Evolutionary conservation across 2,329 filamentous ascomycete genomes (phyloP).

Genomic region (Monilinia fructigena): DNA sequence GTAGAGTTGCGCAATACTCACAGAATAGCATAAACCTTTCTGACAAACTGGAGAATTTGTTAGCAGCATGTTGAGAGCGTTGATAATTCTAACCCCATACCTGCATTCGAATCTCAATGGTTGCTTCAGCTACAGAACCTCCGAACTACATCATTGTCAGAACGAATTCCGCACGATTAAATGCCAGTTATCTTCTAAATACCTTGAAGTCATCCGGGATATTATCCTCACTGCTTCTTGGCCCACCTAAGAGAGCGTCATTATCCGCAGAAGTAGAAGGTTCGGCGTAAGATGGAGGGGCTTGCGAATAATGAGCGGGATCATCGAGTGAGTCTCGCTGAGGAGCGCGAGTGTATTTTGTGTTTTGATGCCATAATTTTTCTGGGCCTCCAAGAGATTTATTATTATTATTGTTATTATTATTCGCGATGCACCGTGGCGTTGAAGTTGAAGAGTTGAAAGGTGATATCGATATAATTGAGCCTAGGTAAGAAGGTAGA

Average conservation of each 20-base stretch:
- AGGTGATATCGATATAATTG: neutral
- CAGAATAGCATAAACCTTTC: conserved; percentile 97
- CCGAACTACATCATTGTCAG: conserved; percentile 63
- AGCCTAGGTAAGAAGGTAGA: neutral
- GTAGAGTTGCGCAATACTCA: conserved; percentile 42
- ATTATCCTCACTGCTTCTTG: conserved; percentile 83
- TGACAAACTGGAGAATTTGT: conserved; percentile 68
- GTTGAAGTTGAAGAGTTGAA: neutral
- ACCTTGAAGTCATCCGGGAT: conserved; percentile 97
- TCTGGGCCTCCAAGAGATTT: neutral
- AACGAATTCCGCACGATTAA: conserved; percentile 1
- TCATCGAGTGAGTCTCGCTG: conserved; percentile 85
- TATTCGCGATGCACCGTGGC: conserved; percentile 4
- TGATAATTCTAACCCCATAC: conserved; percentile 4
- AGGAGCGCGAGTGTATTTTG: conserved; percentile 80
- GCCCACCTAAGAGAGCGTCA: conserved; percentile 56
- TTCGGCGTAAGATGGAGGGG: conserved; percentile 78
- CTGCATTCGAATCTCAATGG: conserved; percentile 83
- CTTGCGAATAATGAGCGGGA: conserved; percentile 61
- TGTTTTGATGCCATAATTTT: conserved; percentile 66
- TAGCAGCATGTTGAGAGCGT: neutral
- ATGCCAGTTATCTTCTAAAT: conserved; percentile 19
- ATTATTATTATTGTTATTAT: neutral
- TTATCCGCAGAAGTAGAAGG: conserved; percentile 55
- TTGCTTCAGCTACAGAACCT: conserved; percentile 88